phyloP scores from a whole-genome alignment of 2,329 filamentous ascomycete species.

The Neofusicoccum cordaticola region DNA sequence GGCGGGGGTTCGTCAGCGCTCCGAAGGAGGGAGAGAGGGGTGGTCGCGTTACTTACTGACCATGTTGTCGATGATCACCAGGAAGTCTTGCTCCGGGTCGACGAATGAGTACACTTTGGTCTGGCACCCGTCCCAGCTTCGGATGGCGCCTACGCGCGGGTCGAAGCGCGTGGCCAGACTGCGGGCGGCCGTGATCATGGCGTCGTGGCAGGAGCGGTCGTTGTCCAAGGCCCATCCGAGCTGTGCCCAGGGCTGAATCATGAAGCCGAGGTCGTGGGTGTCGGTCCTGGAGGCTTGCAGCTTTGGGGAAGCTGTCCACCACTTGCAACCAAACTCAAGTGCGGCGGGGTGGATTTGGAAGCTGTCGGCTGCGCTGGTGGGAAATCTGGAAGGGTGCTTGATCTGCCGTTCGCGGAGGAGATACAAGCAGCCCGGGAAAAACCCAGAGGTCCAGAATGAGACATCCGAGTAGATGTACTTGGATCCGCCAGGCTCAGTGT shows the following conservation, averaged over 20 bases:
- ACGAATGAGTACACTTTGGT: slow-evolving; percentile 40
- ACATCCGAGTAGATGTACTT: slow-evolving; percentile 41
- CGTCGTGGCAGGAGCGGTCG: slow-evolving; percentile 36
- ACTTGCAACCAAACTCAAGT: slow-evolving; percentile 35
- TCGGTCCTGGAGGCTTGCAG: slow-evolving; percentile 32
- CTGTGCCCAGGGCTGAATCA: slow-evolving; percentile 41
- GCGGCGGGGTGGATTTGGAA: not conserved
- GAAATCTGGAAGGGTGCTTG: slow-evolving; percentile 24
- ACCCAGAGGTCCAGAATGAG: slow-evolving; percentile 50
- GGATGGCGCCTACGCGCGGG: slow-evolving; percentile 35
- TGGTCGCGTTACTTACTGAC: not conserved
- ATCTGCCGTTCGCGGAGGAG: slow-evolving; percentile 38
- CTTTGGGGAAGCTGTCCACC: slow-evolving; percentile 43
- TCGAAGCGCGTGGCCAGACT: slow-evolving; percentile 40
- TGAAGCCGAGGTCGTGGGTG: slow-evolving; percentile 48
- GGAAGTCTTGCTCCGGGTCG: slow-evolving; percentile 37
- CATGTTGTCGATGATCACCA: slow-evolving; percentile 42
- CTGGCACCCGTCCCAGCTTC: slow-evolving; percentile 45
- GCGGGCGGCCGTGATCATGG: slow-evolving; percentile 34
- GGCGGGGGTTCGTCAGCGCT: no score
- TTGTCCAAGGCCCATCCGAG: slow-evolving; percentile 40
- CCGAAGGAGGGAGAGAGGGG: no score
- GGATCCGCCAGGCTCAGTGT: slow-evolving; percentile 36
- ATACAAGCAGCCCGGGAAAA: slow-evolving; percentile 48
- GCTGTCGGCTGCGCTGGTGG: slow-evolving; percentile 14